Evolutionary conservation across 1,284 basidiomycete species (phyloP).

Genomic region (Ustilago tritici): DNA sequence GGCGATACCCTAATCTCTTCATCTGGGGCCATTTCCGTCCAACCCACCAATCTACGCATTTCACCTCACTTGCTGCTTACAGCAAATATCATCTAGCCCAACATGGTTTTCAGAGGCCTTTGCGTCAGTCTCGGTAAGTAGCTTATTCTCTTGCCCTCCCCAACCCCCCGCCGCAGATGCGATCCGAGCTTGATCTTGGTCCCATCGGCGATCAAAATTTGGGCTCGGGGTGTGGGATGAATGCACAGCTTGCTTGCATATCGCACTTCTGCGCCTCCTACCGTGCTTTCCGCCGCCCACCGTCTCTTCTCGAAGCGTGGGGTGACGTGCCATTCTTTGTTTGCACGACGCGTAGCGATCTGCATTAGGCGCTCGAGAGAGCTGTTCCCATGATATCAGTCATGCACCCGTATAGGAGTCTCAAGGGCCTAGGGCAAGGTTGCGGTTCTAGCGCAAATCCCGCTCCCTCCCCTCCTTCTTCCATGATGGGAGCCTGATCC

Average conservation of each 20-base stretch:
- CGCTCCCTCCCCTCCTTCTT: not conserved
- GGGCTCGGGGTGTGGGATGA: not conserved
- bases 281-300: not conserved
- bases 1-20: conserved; percentile 1
- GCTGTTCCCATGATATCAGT: not conserved
- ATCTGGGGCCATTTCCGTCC: not conserved
- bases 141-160: not conserved
- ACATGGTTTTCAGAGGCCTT: conserved; percentile 52
- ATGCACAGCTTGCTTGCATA: not conserved
- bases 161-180: not conserved
- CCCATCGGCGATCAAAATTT: not conserved
- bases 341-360: not conserved
- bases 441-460: not conserved
- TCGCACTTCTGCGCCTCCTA: not conserved
- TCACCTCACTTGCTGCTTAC: not conserved
- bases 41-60: not conserved
- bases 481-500: no score
- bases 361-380: not conserved
- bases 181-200: no score
- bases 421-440: conserved; percentile 5
- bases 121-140: conserved; percentile 58
- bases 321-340: no score
- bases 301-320: no score
- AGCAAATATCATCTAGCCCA: conserved; percentile 13
- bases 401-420: not conserved